Evolutionary conservation across 2,329 filamentous ascomycete species (phyloP).

Genomic region (Hymenoscyphus fructigenus): DNA sequence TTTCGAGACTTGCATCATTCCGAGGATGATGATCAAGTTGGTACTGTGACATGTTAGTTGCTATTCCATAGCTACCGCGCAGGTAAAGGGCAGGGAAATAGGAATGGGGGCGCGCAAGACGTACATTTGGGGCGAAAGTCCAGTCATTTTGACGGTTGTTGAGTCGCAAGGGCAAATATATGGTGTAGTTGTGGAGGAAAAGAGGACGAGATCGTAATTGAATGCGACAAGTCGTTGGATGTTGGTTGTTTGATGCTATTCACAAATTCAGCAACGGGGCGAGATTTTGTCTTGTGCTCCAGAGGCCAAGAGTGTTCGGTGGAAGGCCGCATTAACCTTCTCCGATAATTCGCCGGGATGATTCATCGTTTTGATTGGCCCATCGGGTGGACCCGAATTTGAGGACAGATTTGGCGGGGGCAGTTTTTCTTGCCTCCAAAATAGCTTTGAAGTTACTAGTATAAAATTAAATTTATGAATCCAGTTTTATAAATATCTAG

Average conservation of each 20-base stretch:
- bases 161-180: not conserved
- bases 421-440: no score
- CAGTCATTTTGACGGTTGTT: slow-evolving; percentile 52
- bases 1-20: slow-evolving; percentile 98
- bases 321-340: not conserved
- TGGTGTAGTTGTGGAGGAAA: not conserved
- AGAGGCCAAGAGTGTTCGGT: slow-evolving; percentile 2
- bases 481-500: no score
- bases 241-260: slow-evolving; percentile 3
- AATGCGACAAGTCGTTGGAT: slow-evolving; percentile 20
- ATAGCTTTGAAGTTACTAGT: no score
- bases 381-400: not conserved
- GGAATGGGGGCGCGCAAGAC: not conserved
- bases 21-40: slow-evolving; percentile 91
- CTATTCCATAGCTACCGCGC: slow-evolving; percentile 3
- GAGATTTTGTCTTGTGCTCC: slow-evolving; percentile 4
- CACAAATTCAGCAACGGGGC: not conserved
- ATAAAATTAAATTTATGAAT: no score
- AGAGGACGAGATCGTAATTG: slow-evolving; percentile 17
- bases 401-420: not conserved
- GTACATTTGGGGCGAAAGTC: slow-evolving; percentile 44
- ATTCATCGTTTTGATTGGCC: not conserved
- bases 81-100: not conserved
- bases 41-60: slow-evolving; percentile 54
- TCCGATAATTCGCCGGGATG: not conserved